Base-by-base conservation (phyloP, 129 eudicot species). In the Arctium minus region DNA sequence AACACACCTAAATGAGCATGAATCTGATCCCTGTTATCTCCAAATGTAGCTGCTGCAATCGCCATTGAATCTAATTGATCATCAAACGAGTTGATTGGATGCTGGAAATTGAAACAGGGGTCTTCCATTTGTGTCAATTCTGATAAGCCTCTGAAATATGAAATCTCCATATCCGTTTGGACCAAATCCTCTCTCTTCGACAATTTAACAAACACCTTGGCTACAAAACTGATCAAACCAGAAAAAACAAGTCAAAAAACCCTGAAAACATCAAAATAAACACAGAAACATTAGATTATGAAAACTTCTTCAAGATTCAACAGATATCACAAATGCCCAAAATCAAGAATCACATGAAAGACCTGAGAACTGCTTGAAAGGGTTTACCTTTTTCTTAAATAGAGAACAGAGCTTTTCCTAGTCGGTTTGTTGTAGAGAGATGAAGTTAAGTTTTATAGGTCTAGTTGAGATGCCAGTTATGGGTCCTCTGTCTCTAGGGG, bases 51-150 rank as follows among this genome's bases (percentile, higher is more conserved):
- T 36, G 73, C 87, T 29, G 89, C 46, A 60, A 72, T 78, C 17
- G 86, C 79, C 33, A 81, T 31, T n/a, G 74, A 39, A 76, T 50
- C 80, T 8, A 93, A 84, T 38, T 89, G 92, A 80, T 90, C 81
- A 71, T 89, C 88, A 40, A 86, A 75, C 27, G 89, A 81, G 84
- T 84, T 89, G 73, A 89, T 73, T 12, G 89, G 89, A 90, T 82
- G 86, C 12, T 88, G 91, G 64, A 88, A 84, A 38, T 64, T 74
- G 80, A 88, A 85, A 8, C 86, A 67, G n/a, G 83, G 71, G 33
- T 91, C 93, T 35, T 90, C 97, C 88, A 89, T 84, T 79, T 89
- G 91, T 86, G 86, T 86, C 81, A 89, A 4, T 75, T 90, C 97
- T 35, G 89, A 80, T 5, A 87, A 87, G 72, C 90, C 87, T 74